phyloP scores from a whole-genome alignment of 495 filamentous ascomycete species.

The Elasticomyces elasticus region DNA sequence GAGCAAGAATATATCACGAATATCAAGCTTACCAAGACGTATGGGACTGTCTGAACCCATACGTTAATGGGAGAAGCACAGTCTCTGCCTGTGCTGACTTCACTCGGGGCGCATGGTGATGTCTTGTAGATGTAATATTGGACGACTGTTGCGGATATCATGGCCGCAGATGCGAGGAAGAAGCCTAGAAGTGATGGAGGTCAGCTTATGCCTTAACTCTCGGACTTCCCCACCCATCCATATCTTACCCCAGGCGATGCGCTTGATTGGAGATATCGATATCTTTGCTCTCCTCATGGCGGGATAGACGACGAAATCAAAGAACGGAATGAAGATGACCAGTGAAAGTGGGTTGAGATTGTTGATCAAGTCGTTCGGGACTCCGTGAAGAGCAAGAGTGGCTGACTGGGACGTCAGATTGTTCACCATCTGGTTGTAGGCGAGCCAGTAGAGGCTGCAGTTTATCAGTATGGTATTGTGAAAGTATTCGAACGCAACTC shows the following conservation, averaged over 20 bases:
- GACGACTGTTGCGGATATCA: constrained; percentile 56
- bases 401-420: constrained; percentile 44
- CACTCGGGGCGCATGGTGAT: constrained; percentile 35
- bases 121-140: constrained; percentile 62
- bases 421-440: constrained; percentile 48
- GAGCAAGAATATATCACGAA: too few species aligned
- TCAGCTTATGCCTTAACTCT: too few species aligned
- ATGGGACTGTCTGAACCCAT: constrained; percentile 31
- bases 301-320: constrained; percentile 61
- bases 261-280: constrained; percentile 59
- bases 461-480: constrained; percentile 29
- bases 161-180: constrained; percentile 52
- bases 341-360: constrained; percentile 49
- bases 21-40: constrained; percentile 11
- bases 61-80: constrained; percentile 39
- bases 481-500: too few species aligned
- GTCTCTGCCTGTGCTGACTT: constrained; percentile 35
- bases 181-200: too few species aligned
- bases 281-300: constrained; percentile 52
- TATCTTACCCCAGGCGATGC: constrained; percentile 66
- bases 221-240: too few species aligned
- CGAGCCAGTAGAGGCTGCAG: constrained; percentile 30
- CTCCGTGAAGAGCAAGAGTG: constrained; percentile 17
- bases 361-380: constrained; percentile 24
- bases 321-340: constrained; percentile 60